These are phyloP conservation scores for Xanthoceras sorbifolium DNA, from an alignment of 345 rosid genomes.

Conservation along the genomic window DNA sequence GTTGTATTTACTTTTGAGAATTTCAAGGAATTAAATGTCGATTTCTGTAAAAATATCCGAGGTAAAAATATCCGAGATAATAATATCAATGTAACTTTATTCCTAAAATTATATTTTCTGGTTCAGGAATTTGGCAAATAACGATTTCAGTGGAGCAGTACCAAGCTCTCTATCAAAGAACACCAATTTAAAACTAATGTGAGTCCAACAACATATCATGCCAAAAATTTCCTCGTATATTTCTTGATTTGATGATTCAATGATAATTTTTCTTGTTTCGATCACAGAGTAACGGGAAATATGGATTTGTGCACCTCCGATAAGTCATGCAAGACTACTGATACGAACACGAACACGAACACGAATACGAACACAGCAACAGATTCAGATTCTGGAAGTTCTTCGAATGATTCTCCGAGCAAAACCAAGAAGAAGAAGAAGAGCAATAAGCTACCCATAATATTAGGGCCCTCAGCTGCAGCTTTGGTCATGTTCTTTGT, in stretches of 20 bases:
- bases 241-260: background rate
- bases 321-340: slow-evolving; percentile 8
- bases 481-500: background rate
- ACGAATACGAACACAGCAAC: background rate
- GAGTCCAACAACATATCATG: slow-evolving; percentile 7
- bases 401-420: background rate
- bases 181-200: slow-evolving; percentile 30
- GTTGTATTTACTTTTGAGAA: background rate
- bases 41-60: too few relatives aligned
- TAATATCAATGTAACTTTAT: too few relatives aligned
- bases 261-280: background rate
- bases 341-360: background rate
- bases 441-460: background rate
- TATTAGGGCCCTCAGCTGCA: background rate
- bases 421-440: background rate
- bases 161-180: slow-evolving; percentile 37
- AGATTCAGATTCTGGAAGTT: background rate
- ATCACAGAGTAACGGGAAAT: slow-evolving; percentile 34
- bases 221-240: background rate
- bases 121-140: slow-evolving; percentile 35
- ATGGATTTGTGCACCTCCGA: slow-evolving; percentile 33
- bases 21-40: too few relatives aligned
- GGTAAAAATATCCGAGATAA: too few relatives aligned
- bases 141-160: slow-evolving; percentile 24
- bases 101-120: slow-evolving; percentile 16